Conservation (phyloP, 1,284 basidiomycete genomes). For the Austroboletus niveus region DNA sequence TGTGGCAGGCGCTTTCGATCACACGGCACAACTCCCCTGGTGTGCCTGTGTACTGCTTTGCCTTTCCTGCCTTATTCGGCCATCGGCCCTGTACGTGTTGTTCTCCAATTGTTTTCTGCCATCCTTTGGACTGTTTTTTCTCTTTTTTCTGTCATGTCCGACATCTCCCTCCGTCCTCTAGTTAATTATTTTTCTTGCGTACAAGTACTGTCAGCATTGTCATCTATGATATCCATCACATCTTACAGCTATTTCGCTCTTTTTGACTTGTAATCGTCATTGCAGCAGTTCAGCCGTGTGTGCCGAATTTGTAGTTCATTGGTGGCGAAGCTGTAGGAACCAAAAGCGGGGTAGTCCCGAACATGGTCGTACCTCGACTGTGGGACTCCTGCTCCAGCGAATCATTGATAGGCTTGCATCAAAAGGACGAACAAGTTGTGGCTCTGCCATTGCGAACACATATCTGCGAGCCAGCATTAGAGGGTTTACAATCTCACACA, state of each 20-base stretch:
- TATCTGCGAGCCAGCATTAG: too few relatives aligned
- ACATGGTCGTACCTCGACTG: too few relatives aligned
- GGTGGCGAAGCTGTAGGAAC: not conserved
- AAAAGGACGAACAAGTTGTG: too few relatives aligned
- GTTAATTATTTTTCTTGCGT: slow-evolving; percentile 25
- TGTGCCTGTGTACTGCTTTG: not conserved
- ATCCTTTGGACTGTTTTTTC: not conserved
- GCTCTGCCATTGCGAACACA: too few relatives aligned
- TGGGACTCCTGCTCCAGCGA: too few relatives aligned
- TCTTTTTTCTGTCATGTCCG: slow-evolving; percentile 17
- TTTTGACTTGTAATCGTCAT: not conserved
- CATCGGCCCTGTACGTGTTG: not conserved
- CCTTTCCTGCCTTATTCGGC: not conserved
- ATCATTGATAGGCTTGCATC: too few relatives aligned
- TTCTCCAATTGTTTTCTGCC: not conserved
- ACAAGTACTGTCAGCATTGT: slow-evolving; percentile 6
- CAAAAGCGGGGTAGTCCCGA: too few relatives aligned
- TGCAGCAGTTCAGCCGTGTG: not conserved
- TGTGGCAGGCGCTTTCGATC: slow-evolving; percentile 1
- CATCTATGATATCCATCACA: slow-evolving; percentile 9
- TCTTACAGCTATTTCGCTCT: not conserved
- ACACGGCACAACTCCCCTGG: not conserved
- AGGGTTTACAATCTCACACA: too few relatives aligned
- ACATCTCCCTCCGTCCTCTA: slow-evolving; percentile 6
- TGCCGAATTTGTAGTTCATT: not conserved